Percentiles rank a stretch among this genome's conserved stretches.
Conservation (phyloP, 2,329 filamentous ascomycete species). For the Aspergillus sp. region DNA sequence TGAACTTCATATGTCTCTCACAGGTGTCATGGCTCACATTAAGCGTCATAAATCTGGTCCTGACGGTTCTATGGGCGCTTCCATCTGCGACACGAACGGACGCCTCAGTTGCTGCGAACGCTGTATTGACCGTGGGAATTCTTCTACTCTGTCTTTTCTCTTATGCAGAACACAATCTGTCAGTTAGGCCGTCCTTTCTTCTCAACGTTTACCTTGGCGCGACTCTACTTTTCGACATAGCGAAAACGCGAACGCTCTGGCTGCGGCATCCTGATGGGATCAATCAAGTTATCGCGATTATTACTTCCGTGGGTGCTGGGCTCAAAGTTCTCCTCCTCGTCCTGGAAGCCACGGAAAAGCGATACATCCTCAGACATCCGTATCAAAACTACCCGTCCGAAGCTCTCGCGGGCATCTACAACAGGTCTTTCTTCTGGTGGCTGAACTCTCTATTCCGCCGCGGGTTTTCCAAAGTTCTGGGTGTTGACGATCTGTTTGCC, state of each 20-base stretch:
- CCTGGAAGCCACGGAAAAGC: constrained; percentile 51
- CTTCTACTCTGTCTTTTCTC: constrained; percentile 45
- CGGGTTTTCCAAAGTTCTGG: constrained; percentile 50
- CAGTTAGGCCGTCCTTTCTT: constrained; percentile 50
- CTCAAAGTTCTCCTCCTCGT: constrained; percentile 49
- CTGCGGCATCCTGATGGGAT: constrained; percentile 32
- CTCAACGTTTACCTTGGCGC: constrained; percentile 51
- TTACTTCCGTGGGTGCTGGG: constrained; percentile 46
- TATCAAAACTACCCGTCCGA: constrained; percentile 51
- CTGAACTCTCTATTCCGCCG: constrained; percentile 54
- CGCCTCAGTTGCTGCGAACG: constrained; percentile 39
- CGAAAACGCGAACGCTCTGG: constrained; percentile 49
- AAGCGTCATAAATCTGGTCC: constrained; percentile 39
- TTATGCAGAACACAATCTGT: constrained; percentile 50
- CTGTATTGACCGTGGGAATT: constrained; percentile 31
- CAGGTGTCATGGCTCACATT: constrained; percentile 37
- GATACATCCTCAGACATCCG: constrained; percentile 40
- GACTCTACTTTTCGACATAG: constrained; percentile 50
- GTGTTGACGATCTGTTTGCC: constrained; percentile 48
- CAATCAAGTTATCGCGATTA: constrained; percentile 42
- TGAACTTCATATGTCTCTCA: constrained; percentile 7
- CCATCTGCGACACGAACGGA: constrained; percentile 34
- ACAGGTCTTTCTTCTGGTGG: constrained; percentile 55
- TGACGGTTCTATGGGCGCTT: constrained; percentile 41
- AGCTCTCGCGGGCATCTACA: constrained; percentile 55